Evolutionary conservation across 1,284 basidiomycete species (phyloP).

Genomic region (Bondarzewia mesenterica): DNA sequence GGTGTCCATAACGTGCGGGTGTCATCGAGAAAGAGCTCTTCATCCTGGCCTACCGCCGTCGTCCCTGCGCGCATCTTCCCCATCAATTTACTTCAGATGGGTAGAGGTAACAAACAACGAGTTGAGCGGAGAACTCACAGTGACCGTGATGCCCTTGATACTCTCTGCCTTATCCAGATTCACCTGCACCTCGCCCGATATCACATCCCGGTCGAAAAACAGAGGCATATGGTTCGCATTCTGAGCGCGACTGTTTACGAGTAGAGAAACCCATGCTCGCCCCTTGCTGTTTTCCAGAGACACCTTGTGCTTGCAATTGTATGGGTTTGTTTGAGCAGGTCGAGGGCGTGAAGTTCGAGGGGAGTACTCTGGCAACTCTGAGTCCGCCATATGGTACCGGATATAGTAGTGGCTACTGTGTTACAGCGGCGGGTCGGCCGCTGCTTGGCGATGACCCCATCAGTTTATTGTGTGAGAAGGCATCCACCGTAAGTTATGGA

Average conservation of each 20-base stretch:
- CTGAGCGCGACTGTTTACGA: constrained; percentile 21
- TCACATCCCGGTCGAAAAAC: constrained; percentile 20
- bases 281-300: constrained; percentile 34
- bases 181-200: constrained; percentile 23
- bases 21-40: constrained; percentile 22
- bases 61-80: constrained; percentile 21
- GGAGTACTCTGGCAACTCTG: neutral
- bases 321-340: neutral
- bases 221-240: constrained; percentile 20
- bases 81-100: neutral
- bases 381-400: too few species aligned
- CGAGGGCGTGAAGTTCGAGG: neutral
- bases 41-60: constrained; percentile 30
- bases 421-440: too few species aligned
- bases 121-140: constrained; percentile 15
- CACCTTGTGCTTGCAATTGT: constrained; percentile 22
- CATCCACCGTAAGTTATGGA: too few species aligned
- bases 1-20: constrained; percentile 19
- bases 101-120: neutral
- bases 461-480: too few species aligned
- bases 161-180: constrained; percentile 22
- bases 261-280: constrained; percentile 22
- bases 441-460: too few species aligned
- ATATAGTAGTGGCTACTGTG: too few species aligned
- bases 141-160: constrained; percentile 21